A percentile compares a stretch with the other conserved stretches of the same genome.
Evolutionary conservation across 257 asterid species (phyloP).

Genomic region (Mentha longifolia): DNA sequence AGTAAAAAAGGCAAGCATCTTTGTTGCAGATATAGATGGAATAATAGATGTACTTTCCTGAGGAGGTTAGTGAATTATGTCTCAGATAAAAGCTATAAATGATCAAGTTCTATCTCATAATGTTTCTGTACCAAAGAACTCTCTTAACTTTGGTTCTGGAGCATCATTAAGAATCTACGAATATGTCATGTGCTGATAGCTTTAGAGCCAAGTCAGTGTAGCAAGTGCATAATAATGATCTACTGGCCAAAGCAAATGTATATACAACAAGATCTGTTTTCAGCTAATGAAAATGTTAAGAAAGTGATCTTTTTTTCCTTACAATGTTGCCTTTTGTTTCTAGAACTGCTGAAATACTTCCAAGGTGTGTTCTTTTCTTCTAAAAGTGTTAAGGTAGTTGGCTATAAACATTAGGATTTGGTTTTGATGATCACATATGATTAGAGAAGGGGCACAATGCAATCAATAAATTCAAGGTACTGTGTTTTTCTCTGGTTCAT

Average conservation of each 20-base stretch:
- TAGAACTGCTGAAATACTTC: constrained; percentile 1
- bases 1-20: constrained; percentile 6
- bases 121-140: not conserved
- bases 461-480: too few relatives aligned
- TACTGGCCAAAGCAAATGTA: not conserved
- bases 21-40: constrained; percentile 6
- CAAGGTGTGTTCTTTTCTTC: constrained; percentile 8
- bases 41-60: constrained; percentile 10
- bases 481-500: too few relatives aligned
- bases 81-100: not conserved
- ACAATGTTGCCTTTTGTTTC: not conserved
- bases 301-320: constrained; percentile 1
- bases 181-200: constrained; percentile 5
- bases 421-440: constrained; percentile 8
- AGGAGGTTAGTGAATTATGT: constrained; percentile 3
- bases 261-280: not conserved
- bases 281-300: not conserved
- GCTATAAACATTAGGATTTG: not conserved
- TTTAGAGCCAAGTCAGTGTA: constrained; percentile 2
- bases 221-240: constrained; percentile 1
- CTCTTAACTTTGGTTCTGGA: constrained; percentile 2
- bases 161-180: not conserved
- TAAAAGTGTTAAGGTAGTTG: constrained; percentile 7
- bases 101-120: not conserved
- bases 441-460: not conserved